Evolutionary conservation across 2,329 filamentous ascomycete species (phyloP).

Genomic region (Seiridium unicorne): DNA sequence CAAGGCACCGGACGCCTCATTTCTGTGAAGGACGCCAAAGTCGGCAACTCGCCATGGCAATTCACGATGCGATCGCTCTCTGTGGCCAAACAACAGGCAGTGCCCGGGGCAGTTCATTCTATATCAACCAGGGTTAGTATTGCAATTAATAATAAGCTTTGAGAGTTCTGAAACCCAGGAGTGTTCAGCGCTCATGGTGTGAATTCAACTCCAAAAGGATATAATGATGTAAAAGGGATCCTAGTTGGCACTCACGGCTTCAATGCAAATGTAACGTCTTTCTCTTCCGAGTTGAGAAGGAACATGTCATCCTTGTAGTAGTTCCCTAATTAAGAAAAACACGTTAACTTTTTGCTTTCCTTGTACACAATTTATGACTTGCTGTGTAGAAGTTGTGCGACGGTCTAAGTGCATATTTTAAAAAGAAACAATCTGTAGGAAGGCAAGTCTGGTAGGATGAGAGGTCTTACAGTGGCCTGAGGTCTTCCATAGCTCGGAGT

Average conservation of each 20-base stretch:
- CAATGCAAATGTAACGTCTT: conserved; percentile 58
- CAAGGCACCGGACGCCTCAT: conserved; percentile 79
- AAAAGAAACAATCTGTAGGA: no score
- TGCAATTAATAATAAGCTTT: not conserved
- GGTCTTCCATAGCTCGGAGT: conserved; percentile 87
- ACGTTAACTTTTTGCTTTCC: no score
- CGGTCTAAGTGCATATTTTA: no score
- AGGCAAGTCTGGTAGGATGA: no score
- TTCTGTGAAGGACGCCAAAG: conserved; percentile 83
- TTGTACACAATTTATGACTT: no score
- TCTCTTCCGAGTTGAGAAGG: conserved; percentile 55
- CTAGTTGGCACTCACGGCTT: no score
- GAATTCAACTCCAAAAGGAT: no score
- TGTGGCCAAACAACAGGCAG: conserved; percentile 77
- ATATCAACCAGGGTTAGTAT: not conserved
- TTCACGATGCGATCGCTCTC: conserved; percentile 73
- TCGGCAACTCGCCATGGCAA: conserved; percentile 83
- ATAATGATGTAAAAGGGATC: no score
- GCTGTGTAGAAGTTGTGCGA: no score
- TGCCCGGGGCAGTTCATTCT: conserved; percentile 94
- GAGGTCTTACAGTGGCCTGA: conserved; percentile 72
- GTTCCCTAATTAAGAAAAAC: conserved; percentile 39
- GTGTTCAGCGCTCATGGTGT: not conserved
- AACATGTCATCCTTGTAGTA: conserved; percentile 97
- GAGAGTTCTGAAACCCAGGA: no score